Conservation (phyloP, 345 rosid species). For the Fremontodendron californicum region DNA sequence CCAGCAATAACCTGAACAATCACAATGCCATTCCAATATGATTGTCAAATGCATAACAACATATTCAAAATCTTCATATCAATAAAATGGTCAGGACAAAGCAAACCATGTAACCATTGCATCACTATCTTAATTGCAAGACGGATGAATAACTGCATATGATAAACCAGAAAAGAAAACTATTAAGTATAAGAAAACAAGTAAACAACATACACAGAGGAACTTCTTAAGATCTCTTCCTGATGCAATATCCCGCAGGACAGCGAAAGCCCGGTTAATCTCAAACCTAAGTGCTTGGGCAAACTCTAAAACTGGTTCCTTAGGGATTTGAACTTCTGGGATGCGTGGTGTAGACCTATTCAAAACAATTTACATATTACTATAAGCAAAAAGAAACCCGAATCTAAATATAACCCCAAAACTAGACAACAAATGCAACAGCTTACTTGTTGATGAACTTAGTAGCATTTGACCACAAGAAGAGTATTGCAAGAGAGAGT, state of each 20-base stretch:
- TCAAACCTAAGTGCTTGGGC: conserved; percentile 69
- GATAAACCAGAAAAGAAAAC: background rate
- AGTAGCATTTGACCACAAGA: conserved; percentile 86
- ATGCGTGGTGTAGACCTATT: conserved; percentile 64
- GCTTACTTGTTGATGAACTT: conserved; percentile 88
- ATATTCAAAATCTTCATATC: background rate
- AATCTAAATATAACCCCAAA: background rate
- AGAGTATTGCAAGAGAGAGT: conserved; percentile 64
- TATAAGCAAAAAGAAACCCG: background rate
- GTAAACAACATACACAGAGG: conserved; percentile 52
- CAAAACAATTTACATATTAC: background rate
- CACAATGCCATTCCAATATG: conserved; percentile 2
- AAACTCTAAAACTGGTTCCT: conserved; percentile 58
- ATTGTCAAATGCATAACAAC: background rate
- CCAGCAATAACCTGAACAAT: conserved; percentile 58
- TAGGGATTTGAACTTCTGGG: conserved; percentile 65
- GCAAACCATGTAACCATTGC: background rate
- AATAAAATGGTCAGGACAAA: background rate
- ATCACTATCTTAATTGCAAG: background rate
- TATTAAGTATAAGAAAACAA: background rate
- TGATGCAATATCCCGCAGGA: conserved; percentile 70
- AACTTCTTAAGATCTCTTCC: conserved; percentile 92
- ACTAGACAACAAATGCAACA: background rate
- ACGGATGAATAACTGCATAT: background rate
- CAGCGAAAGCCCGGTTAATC: conserved; percentile 49